A percentile compares a stretch with the other conserved stretches of the same genome.
These are phyloP conservation scores for Puya raimondii DNA, from an alignment of 176 grass and related monocot species.

Conservation along the genomic window DNA sequence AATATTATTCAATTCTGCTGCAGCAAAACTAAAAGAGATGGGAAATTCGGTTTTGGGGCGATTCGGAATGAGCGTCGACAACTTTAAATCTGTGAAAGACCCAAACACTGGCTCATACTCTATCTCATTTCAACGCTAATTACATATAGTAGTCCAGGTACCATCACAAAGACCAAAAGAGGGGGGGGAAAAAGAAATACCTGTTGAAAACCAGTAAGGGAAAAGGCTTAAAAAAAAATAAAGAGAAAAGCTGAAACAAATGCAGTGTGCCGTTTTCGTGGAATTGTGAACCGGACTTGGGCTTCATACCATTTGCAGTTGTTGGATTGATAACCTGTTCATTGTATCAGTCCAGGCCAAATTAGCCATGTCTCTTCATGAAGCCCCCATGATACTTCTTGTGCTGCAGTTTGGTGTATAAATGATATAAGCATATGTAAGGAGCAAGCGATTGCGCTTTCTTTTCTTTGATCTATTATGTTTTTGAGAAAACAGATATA, in stretches of 20 bases:
- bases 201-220: not conserved
- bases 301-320: not conserved
- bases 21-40: conserved; percentile 78
- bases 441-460: too few relatives aligned
- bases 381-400: too few relatives aligned
- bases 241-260: not conserved
- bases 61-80: conserved; percentile 75
- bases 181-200: too few relatives aligned
- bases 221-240: not conserved
- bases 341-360: too few relatives aligned
- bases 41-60: conserved; percentile 62
- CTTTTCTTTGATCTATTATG: too few relatives aligned
- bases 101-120: conserved; percentile 77
- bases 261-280: not conserved
- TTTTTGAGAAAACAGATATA: too few relatives aligned
- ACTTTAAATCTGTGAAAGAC: conserved; percentile 72
- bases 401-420: too few relatives aligned
- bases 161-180: too few relatives aligned
- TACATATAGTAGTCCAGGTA: not conserved
- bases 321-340: not conserved
- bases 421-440: too few relatives aligned
- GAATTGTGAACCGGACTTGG: not conserved
- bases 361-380: too few relatives aligned
- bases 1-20: conserved; percentile 1
- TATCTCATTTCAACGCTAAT: conserved; percentile 48